A percentile compares a stretch with the other conserved stretches of the same genome.
These are phyloP conservation scores for Linnemannia hyalina DNA, from an alignment of 192 early-diverging fungal species.

Conservation along the genomic window DNA sequence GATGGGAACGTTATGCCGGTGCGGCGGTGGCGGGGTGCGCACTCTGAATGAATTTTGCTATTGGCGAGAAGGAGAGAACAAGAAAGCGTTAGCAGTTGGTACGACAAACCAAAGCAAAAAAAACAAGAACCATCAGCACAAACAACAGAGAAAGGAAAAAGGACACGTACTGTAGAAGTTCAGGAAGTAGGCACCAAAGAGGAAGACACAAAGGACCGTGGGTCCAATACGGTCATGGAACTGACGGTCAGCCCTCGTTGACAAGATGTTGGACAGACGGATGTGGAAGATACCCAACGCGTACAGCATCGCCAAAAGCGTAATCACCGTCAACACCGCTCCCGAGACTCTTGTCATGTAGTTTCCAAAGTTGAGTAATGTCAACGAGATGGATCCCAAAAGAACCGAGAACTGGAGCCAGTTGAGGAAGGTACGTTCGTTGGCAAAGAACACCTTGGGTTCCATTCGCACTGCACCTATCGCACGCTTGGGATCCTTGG, in stretches of 20 bases:
- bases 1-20: background rate
- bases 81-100: background rate
- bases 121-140: background rate
- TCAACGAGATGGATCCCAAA: constrained; percentile 62
- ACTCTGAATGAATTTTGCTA: constrained; percentile 42
- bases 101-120: background rate
- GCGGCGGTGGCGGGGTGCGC: background rate
- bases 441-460: constrained; percentile 90
- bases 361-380: constrained; percentile 86
- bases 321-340: constrained; percentile 66
- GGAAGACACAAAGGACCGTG: constrained; percentile 74
- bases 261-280: constrained; percentile 75
- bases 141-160: background rate
- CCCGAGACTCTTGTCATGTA: constrained; percentile 68
- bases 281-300: constrained; percentile 83
- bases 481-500: constrained; percentile 52
- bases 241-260: constrained; percentile 73
- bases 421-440: constrained; percentile 87
- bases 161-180: constrained; percentile 55
- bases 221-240: constrained; percentile 85
- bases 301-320: constrained; percentile 84
- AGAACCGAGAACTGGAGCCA: constrained; percentile 86
- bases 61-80: background rate
- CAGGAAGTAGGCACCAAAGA: constrained; percentile 64
- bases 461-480: constrained; percentile 76